Percentiles rank a stretch among this genome's conserved stretches.
Evolutionary conservation across 2,329 filamentous ascomycete genomes (phyloP).

Genomic region (Monilinia polystroma): DNA sequence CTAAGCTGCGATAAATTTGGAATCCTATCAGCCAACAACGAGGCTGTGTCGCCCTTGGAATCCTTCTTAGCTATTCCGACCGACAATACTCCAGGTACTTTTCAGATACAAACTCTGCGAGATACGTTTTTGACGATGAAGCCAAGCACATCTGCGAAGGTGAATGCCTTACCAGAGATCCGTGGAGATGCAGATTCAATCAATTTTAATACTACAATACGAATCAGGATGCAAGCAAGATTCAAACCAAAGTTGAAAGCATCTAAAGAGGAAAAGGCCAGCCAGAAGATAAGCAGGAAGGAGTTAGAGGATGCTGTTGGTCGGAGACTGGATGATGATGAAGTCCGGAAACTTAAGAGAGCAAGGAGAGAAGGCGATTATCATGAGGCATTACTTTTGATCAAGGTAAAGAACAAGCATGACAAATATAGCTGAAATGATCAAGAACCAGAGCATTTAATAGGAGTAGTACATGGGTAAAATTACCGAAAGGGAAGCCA

Average conservation of each 20-base stretch:
- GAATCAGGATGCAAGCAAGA: slow-evolving; percentile 89
- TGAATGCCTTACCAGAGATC: slow-evolving; percentile 58
- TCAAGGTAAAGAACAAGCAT: slow-evolving; percentile 90
- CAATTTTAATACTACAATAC: slow-evolving; percentile 68
- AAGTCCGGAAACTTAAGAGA: slow-evolving; percentile 79
- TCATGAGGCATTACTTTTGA: slow-evolving; percentile 79
- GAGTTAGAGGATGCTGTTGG: slow-evolving; percentile 83
- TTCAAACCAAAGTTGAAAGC: slow-evolving; percentile 85
- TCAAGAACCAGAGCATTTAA: not conserved
- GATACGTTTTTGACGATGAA: slow-evolving; percentile 68
- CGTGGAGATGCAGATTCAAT: slow-evolving; percentile 72
- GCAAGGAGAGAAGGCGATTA: slow-evolving; percentile 85
- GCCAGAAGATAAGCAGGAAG: slow-evolving; percentile 79
- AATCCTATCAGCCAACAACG: slow-evolving; percentile 69
- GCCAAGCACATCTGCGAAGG: slow-evolving; percentile 50
- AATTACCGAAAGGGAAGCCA: not conserved
- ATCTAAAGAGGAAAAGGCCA: slow-evolving; percentile 77
- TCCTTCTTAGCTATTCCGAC: slow-evolving; percentile 68
- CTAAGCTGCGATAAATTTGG: slow-evolving; percentile 84
- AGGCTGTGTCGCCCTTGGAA: slow-evolving; percentile 82
- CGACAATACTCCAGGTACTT: slow-evolving; percentile 66
- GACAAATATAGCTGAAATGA: slow-evolving; percentile 66
- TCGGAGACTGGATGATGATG: slow-evolving; percentile 74
- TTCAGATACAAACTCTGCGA: slow-evolving; percentile 70
- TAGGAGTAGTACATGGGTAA: not conserved